Percentiles rank a stretch among this genome's conserved stretches.
phyloP scores from a whole-genome alignment of 495 filamentous ascomycete species.

The Podospora sp. region DNA sequence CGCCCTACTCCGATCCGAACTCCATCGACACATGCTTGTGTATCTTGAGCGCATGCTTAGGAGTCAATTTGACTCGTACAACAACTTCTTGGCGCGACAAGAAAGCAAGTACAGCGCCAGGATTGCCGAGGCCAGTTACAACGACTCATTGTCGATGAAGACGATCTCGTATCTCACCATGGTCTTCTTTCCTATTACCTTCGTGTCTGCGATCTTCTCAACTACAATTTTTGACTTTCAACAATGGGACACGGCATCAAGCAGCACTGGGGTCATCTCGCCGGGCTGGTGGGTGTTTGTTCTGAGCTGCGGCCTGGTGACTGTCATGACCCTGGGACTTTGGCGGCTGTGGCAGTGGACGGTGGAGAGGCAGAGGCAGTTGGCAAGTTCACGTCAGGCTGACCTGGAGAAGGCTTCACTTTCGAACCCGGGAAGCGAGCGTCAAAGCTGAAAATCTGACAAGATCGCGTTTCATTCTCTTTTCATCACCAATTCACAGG shows the following conservation, averaged over 20 bases:
- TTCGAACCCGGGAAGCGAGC: too few species aligned
- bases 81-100: not conserved
- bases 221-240: not conserved
- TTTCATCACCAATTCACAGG: too few species aligned
- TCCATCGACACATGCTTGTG: not conserved
- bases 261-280: not conserved
- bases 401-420: too few species aligned
- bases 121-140: not conserved
- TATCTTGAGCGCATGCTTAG: not conserved
- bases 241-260: not conserved
- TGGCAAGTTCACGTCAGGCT: too few species aligned
- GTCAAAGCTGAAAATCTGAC: not conserved
- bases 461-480: too few species aligned
- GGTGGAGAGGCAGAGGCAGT: not conserved
- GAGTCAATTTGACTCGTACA: not conserved
- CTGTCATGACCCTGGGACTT: not conserved
- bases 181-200: not conserved
- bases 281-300: not conserved
- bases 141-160: not conserved
- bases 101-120: not conserved
- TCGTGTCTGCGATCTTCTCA: not conserved
- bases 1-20: not conserved
- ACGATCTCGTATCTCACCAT: not conserved
- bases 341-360: not conserved
- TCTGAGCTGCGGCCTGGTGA: not conserved